Percentiles rank a stretch among this genome's conserved stretches.
These are phyloP conservation scores for Coccinonectria pachysandricola DNA, from an alignment of 2,329 filamentous ascomycete species.

Conservation along the genomic window DNA sequence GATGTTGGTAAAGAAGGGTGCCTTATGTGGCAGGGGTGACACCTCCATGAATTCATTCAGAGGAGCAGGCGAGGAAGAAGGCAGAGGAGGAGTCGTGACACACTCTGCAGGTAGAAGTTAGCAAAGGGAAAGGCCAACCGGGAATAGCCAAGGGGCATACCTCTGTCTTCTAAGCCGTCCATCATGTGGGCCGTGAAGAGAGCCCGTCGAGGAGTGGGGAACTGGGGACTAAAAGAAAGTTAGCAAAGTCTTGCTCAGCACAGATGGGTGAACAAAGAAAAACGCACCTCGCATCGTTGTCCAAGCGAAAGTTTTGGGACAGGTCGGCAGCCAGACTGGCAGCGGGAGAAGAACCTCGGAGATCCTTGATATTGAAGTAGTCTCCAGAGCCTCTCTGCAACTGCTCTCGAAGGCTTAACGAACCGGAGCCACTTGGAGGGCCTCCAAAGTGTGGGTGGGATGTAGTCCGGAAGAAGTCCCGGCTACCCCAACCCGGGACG, in stretches of 20 bases:
- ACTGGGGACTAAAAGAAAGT: conserved; percentile 25
- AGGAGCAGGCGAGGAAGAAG: conserved; percentile 68
- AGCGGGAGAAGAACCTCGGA: conserved; percentile 80
- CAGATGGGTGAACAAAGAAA: conserved; percentile 4
- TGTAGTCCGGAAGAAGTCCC: conserved; percentile 43
- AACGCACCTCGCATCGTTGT: conserved; percentile 68
- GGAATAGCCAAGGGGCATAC: conserved; percentile 23
- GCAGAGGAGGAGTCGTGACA: conserved; percentile 74
- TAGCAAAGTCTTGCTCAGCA: conserved; percentile 12
- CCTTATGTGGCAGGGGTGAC: conserved; percentile 85
- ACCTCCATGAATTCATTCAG: conserved; percentile 79
- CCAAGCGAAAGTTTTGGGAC: conserved; percentile 93
- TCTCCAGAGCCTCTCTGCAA: conserved; percentile 51
- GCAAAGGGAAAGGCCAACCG: no score
- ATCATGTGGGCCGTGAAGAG: conserved; percentile 31
- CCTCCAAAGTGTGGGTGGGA: conserved; percentile 38
- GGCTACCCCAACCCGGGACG: conserved; percentile 47
- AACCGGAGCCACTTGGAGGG: conserved; percentile 47
- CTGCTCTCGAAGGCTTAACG: conserved; percentile 73
- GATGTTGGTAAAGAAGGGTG: conserved; percentile 53
- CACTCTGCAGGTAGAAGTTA: conserved; percentile 57
- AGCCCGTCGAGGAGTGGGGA: conserved; percentile 31
- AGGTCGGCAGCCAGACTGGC: conserved; percentile 86
- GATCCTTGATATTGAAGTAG: conserved; percentile 72
- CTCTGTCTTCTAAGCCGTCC: conserved; percentile 25